phyloP scores from a whole-genome alignment of 2,329 filamentous ascomycete genomes.

The Neophaeococcomyces mojaviensis region DNA sequence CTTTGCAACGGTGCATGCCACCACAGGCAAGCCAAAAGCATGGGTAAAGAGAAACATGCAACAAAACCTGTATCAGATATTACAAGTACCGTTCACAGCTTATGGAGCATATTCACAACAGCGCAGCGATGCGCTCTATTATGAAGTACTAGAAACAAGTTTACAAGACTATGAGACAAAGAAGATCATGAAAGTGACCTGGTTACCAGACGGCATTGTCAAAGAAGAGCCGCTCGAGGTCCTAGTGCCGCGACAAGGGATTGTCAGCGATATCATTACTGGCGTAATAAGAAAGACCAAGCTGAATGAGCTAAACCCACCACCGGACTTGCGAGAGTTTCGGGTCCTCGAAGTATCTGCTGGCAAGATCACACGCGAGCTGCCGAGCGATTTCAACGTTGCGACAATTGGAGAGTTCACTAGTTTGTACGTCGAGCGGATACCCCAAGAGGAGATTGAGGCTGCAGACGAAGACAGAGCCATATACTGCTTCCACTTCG shows the following conservation, averaged over 20 bases:
- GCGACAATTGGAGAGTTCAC: conserved; percentile 79
- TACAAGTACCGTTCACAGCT: conserved; percentile 65
- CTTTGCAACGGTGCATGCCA: conserved; percentile 77
- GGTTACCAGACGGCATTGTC: conserved; percentile 79
- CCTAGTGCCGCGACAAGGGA: conserved; percentile 79
- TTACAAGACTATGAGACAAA: conserved; percentile 88
- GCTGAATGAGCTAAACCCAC: conserved; percentile 64
- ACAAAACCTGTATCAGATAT: conserved; percentile 68
- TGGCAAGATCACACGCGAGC: conserved; percentile 75
- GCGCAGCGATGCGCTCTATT: conserved; percentile 72
- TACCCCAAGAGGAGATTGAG: conserved; percentile 60
- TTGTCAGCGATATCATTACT: conserved; percentile 67
- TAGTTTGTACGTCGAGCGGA: conserved; percentile 69
- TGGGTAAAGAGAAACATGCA: conserved; percentile 66
- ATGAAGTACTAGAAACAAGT: conserved; percentile 90
- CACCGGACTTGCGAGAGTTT: conserved; percentile 46
- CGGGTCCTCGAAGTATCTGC: conserved; percentile 76
- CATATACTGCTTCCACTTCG: conserved; percentile 84
- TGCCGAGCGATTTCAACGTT: conserved; percentile 64
- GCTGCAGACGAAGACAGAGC: conserved; percentile 59
- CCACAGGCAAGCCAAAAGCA: conserved; percentile 67
- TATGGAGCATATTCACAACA: conserved; percentile 62
- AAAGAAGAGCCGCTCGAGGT: conserved; percentile 84
- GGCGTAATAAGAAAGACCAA: conserved; percentile 73
- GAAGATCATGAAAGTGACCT: conserved; percentile 74